Evolutionary conservation across 305 asterid species (phyloP), one percentile per base, ranked within the genome.

Genomic region (Ajuga reptans): DNA sequence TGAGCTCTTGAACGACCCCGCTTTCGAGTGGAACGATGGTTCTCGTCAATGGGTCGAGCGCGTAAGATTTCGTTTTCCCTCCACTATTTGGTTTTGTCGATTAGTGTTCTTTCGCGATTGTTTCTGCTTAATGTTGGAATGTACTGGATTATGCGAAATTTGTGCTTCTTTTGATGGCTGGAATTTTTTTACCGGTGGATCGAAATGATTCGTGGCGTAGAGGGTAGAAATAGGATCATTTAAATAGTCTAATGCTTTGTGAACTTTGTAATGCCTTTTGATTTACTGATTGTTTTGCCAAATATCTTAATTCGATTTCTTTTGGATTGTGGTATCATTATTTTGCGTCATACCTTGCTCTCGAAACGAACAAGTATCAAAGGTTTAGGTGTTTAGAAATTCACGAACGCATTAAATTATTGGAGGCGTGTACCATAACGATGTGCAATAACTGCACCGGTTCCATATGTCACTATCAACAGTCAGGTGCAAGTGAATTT

Each of bases 21-120:
- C 85, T 77, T 85, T 91, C 49, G 95, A 91, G 68, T 87, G 95
- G 95, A 81, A 84, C 41, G 85, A 84, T 67, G 87, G 74, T 54
- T 82, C 92, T 76, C 85, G 83, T 68, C 84, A 81, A 62, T 91
- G 96, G 95, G 91, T 91, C 55, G 92, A 91, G 15, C 79, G 83
- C 90, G 98, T 89, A 29, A 29, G 80, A 10, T 46, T 36, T 54
- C 37, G 6, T 57, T 34, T 42, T 33, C 6, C 64, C 9, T 6
- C 66, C 11, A 14, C 7, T 4, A 12, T 52, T 65, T 49, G 7
- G 47, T 11, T 4, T 42, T 12, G 4, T 71, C 21, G 34, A 21
- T 64, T 42, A 5, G 0, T 31, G 36, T 39, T 7, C 34, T 52
- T 29, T 29, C 27, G 39, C 31, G 12, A 27, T 33, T 1, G 29